phyloP scores from a whole-genome alignment of 257 asterid species.

The Marsdenia floribunda region DNA sequence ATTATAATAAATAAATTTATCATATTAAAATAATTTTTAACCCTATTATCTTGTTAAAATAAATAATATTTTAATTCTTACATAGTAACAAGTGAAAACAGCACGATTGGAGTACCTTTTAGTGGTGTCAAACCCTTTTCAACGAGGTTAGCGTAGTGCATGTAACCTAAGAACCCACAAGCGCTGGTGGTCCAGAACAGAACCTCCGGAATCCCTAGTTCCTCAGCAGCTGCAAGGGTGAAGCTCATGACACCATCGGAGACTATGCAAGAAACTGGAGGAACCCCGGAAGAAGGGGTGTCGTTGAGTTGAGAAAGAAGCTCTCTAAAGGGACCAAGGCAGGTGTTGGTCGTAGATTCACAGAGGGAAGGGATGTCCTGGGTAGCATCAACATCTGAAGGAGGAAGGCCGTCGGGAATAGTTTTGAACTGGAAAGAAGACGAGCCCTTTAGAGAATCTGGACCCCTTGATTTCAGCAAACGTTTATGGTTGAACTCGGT shows the following conservation, averaged over 20 bases:
- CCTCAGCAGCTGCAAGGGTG: constrained; percentile 26
- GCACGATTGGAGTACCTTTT: constrained; percentile 17
- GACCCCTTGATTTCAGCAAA: constrained; percentile 26
- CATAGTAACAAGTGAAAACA: no score
- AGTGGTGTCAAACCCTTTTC: constrained; percentile 26
- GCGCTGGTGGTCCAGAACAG: constrained; percentile 24
- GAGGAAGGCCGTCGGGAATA: constrained; percentile 36
- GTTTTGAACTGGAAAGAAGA: constrained; percentile 26
- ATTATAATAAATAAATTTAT: no score
- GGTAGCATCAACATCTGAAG: constrained; percentile 24
- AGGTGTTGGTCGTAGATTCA: constrained; percentile 18
- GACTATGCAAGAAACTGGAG: constrained; percentile 27
- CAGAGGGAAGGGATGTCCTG: constrained; percentile 24
- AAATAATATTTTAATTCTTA: no score
- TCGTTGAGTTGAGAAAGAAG: constrained; percentile 17
- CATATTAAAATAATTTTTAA: no score
- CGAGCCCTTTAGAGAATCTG: constrained; percentile 18
- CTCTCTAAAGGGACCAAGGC: constrained; percentile 20
- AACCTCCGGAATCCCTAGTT: constrained; percentile 26
- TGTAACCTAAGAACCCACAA: constrained; percentile 18
- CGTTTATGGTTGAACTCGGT: constrained; percentile 27
- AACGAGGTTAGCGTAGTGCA: constrained; percentile 15
- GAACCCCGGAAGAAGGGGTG: constrained; percentile 12
- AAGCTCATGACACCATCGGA: constrained; percentile 24
- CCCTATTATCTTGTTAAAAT: no score